Percentiles rank a stretch among this genome's conserved stretches.
phyloP scores from a whole-genome alignment of 2,329 filamentous ascomycete genomes.

The Nannizziopsis arthrosporioides region DNA sequence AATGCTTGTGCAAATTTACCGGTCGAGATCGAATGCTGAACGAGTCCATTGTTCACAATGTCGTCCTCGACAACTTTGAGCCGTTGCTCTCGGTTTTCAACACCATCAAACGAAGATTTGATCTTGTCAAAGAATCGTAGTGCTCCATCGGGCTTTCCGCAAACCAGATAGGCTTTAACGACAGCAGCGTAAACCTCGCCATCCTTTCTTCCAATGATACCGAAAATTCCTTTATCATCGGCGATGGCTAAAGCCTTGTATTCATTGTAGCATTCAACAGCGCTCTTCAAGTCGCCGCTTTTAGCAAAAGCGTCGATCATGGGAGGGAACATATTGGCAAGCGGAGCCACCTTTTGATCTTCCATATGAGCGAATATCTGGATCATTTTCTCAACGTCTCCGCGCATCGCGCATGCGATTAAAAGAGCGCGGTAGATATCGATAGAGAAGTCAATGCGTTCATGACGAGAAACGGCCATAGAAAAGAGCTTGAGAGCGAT shows the following conservation, averaged over 20 bases:
- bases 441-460: slow-evolving; percentile 56
- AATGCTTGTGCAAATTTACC: slow-evolving; percentile 64
- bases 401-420: slow-evolving; percentile 71
- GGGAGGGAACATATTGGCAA: slow-evolving; percentile 70
- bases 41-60: slow-evolving; percentile 61
- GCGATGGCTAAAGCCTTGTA: slow-evolving; percentile 82
- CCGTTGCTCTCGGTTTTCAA: slow-evolving; percentile 44
- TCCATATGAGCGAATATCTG: slow-evolving; percentile 89
- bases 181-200: slow-evolving; percentile 81
- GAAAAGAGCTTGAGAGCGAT: slow-evolving; percentile 80
- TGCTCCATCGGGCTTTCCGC: slow-evolving; percentile 68
- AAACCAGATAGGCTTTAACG: slow-evolving; percentile 75
- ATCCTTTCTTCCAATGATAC: slow-evolving; percentile 61
- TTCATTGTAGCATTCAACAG: slow-evolving; percentile 90
- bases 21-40: slow-evolving; percentile 62
- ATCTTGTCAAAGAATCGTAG: slow-evolving; percentile 78
- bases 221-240: slow-evolving; percentile 61
- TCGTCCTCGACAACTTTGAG: slow-evolving; percentile 56
- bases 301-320: slow-evolving; percentile 93
- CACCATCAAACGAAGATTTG: slow-evolving; percentile 42
- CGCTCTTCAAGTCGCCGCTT: slow-evolving; percentile 69
- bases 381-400: slow-evolving; percentile 77
- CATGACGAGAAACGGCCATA: slow-evolving; percentile 53
- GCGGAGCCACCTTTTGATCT: slow-evolving; percentile 57
- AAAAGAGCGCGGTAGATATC: slow-evolving; percentile 79